Percentiles rank a stretch among this genome's conserved stretches.
Evolutionary conservation across 169 alveolate genomes (phyloP).

Genomic region (Plasmodium ovale): DNA sequence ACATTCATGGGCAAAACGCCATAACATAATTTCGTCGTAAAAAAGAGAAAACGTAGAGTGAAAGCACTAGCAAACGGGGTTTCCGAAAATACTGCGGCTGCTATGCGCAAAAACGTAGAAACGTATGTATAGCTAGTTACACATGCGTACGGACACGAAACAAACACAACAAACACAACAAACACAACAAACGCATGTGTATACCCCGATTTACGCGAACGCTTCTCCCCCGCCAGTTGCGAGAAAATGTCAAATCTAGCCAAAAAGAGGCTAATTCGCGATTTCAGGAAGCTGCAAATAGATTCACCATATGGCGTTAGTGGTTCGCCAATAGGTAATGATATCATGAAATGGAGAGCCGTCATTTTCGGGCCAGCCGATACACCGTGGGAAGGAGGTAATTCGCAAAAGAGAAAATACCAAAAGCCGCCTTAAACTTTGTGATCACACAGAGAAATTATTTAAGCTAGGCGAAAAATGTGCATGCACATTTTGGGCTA

Average conservation of each 20-base stretch:
- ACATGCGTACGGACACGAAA: too few relatives aligned
- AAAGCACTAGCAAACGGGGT: too few relatives aligned
- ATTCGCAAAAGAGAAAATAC: neutral
- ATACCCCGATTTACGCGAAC: too few relatives aligned
- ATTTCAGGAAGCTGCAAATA: constrained; percentile 92
- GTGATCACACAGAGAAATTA: neutral
- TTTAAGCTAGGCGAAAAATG: neutral
- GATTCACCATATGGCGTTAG: constrained; percentile 94
- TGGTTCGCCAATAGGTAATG: constrained; percentile 96
- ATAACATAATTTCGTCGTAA: too few relatives aligned
- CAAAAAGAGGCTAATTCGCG: constrained; percentile 92
- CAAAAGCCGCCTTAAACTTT: too few relatives aligned
- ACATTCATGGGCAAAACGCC: too few relatives aligned
- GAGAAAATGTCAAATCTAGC: constrained; percentile 77
- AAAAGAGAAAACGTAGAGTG: too few relatives aligned
- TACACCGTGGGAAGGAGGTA: constrained; percentile 98
- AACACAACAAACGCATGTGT: too few relatives aligned
- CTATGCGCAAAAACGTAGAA: too few relatives aligned
- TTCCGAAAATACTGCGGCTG: too few relatives aligned
- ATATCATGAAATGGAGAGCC: constrained; percentile 97
- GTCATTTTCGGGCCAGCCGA: constrained; percentile 98
- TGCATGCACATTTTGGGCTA: neutral
- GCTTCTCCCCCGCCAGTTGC: neutral
- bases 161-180: too few relatives aligned
- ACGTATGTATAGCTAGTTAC: too few relatives aligned